Percentiles rank a stretch among this genome's conserved stretches.
These are phyloP conservation scores for Martensiomyces pterosporus DNA, from an alignment of 192 early-diverging fungal genomes.

Conservation along the genomic window DNA sequence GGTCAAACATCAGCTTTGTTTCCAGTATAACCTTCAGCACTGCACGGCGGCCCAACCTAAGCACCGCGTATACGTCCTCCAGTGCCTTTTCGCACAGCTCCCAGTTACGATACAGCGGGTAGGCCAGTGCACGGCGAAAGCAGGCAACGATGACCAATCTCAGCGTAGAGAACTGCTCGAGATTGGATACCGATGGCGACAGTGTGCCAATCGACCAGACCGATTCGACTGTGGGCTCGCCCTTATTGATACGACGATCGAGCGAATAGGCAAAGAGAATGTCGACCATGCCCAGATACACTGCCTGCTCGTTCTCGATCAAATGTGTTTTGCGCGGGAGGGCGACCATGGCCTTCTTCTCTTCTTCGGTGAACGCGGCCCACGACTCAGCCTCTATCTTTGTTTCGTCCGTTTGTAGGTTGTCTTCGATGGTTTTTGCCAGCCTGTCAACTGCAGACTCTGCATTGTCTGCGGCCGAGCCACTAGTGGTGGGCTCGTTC, in stretches of 20 bases:
- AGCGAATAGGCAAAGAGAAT: slow-evolving; percentile 89
- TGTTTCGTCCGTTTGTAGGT: slow-evolving; percentile 5
- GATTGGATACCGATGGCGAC: slow-evolving; percentile 67
- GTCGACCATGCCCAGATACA: slow-evolving; percentile 88
- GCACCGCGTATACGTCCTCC: slow-evolving; percentile 75
- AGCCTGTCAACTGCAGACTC: slow-evolving; percentile 8
- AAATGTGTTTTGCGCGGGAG: slow-evolving; percentile 78
- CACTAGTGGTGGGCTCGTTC: not conserved
- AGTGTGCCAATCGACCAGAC: slow-evolving; percentile 88
- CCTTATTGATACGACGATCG: slow-evolving; percentile 77
- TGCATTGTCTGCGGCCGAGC: slow-evolving; percentile 3
- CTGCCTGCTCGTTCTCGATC: slow-evolving; percentile 56
- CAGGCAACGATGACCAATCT: slow-evolving; percentile 58
- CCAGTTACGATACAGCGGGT: slow-evolving; percentile 81
- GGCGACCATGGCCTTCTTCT: slow-evolving; percentile 66
- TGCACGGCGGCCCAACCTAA: slow-evolving; percentile 79
- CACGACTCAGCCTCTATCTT: not conserved
- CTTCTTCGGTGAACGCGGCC: slow-evolving; percentile 58
- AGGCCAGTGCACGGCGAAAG: slow-evolving; percentile 78
- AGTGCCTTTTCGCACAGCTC: slow-evolving; percentile 68
- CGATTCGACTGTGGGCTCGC: slow-evolving; percentile 84
- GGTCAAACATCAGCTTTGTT: slow-evolving; percentile 73
- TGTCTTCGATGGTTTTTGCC: slow-evolving; percentile 1
- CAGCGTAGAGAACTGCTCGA: slow-evolving; percentile 67
- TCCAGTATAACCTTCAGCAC: slow-evolving; percentile 76